Evolutionary conservation across 257 asterid genomes (phyloP).

Genomic region (Rubia yunnanensis): DNA sequence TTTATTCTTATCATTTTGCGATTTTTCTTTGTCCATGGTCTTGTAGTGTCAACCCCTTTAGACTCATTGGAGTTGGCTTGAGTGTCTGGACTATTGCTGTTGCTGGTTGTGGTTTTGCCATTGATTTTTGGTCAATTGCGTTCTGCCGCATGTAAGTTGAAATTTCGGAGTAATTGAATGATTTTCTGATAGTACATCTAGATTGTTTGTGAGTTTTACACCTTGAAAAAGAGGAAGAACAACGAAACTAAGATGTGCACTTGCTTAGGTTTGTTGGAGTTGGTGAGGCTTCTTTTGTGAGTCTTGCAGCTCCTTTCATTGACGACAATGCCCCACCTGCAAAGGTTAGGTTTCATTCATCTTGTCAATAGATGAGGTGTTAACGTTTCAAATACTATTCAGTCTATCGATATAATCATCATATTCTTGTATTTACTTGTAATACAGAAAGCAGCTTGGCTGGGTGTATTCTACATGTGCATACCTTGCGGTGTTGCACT

Average conservation of each 20-base stretch:
- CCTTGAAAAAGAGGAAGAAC: slow-evolving; percentile 1
- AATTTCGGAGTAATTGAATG: background rate
- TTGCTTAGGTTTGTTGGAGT: slow-evolving; percentile 87
- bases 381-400: background rate
- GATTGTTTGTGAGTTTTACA: background rate
- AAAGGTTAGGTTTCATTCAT: slow-evolving; percentile 38
- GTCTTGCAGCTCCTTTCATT: slow-evolving; percentile 98
- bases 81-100: slow-evolving; percentile 85
- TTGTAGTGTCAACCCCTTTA: slow-evolving; percentile 87
- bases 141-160: slow-evolving; percentile 76
- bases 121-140: slow-evolving; percentile 74
- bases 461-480: slow-evolving; percentile 96
- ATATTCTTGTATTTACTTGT: background rate
- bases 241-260: background rate
- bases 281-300: slow-evolving; percentile 96
- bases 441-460: slow-evolving; percentile 88
- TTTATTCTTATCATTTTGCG: slow-evolving; percentile 2
- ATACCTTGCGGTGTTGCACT: slow-evolving; percentile 85
- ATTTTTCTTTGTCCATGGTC: slow-evolving; percentile 17
- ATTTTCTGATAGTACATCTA: slow-evolving; percentile 6
- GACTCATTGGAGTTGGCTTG: slow-evolving; percentile 95
- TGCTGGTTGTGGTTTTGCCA: slow-evolving; percentile 77
- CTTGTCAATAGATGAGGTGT: background rate
- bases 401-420: background rate
- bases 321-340: slow-evolving; percentile 92